Evolutionary conservation across 805 yeast genomes (phyloP).

Genomic region (Lipomyces japonicus): DNA sequence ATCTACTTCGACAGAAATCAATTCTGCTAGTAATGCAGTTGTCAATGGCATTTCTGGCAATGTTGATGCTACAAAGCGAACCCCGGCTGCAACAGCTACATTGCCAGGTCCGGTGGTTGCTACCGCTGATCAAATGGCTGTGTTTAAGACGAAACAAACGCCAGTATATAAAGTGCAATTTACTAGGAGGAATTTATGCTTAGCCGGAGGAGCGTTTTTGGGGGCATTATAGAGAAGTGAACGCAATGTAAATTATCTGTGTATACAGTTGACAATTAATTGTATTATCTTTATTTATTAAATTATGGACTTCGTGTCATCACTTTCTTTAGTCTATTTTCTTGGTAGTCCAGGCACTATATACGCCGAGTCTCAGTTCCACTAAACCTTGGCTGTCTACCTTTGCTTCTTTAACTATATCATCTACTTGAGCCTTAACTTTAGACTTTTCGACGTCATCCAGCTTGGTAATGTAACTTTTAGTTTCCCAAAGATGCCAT

Average conservation of each 20-base stretch:
- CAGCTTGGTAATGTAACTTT: constrained; percentile 52
- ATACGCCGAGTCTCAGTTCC: constrained; percentile 20
- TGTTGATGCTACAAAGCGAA: constrained; percentile 15
- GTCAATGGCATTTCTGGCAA: not conserved
- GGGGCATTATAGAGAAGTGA: constrained; percentile 33
- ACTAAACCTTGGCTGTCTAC: constrained; percentile 21
- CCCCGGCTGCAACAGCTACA: constrained; percentile 19
- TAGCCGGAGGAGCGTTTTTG: constrained; percentile 86
- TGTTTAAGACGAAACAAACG: constrained; percentile 87
- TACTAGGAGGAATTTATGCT: constrained; percentile 82
- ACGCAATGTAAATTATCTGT: too few relatives aligned
- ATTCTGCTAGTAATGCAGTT: not conserved
- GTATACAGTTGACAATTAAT: not conserved
- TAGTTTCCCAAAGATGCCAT: constrained; percentile 51
- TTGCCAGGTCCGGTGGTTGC: constrained; percentile 58
- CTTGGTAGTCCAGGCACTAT: constrained; percentile 22
- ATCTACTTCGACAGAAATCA: not conserved
- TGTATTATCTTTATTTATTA: not conserved
- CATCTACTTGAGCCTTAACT: constrained; percentile 38
- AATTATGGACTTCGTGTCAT: not conserved
- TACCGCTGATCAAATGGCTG: constrained; percentile 85
- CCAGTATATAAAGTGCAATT: constrained; percentile 92
- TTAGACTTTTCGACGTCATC: constrained; percentile 39
- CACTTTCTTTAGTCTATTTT: not conserved
- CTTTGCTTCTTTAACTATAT: constrained; percentile 29